Evolutionary conservation across 148 eudicot species (phyloP).

Genomic region (Amaranthus cruentus): DNA sequence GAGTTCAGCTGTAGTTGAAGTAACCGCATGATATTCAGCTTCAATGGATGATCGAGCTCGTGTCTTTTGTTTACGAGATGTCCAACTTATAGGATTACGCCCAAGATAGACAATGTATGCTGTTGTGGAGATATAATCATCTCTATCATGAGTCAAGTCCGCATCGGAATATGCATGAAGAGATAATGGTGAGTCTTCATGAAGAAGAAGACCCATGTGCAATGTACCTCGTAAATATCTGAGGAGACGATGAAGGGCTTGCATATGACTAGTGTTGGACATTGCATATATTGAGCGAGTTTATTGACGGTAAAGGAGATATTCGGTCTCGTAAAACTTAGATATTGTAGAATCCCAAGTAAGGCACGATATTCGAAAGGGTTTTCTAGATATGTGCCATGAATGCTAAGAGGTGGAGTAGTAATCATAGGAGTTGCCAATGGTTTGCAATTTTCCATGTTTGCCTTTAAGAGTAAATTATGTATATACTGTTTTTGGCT

Average conservation of each 20-base stretch:
- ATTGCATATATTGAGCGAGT: slow-evolving; percentile 9
- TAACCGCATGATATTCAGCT: background rate
- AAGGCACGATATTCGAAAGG: slow-evolving; percentile 4
- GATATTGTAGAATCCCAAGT: slow-evolving; percentile 4
- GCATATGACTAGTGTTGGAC: background rate
- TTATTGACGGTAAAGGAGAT: slow-evolving; percentile 10
- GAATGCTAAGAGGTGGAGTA: background rate
- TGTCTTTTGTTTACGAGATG: too few species aligned
- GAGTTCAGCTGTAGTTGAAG: background rate
- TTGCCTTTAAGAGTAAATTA: background rate
- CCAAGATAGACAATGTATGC: too few species aligned
- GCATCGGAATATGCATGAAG: background rate
- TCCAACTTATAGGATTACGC: too few species aligned
- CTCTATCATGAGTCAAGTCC: background rate
- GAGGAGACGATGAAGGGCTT: background rate
- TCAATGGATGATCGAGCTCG: background rate
- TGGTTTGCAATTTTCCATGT: slow-evolving; percentile 1
- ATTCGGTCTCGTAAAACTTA: slow-evolving; percentile 1
- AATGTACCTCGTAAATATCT: background rate
- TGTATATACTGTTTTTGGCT: background rate
- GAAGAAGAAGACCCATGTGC: background rate
- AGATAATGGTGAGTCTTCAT: background rate
- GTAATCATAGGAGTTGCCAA: background rate
- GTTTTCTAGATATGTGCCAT: background rate
- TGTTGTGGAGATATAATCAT: too few species aligned